A percentile compares a stretch with the other conserved stretches of the same genome.
These are phyloP conservation scores for Aspergillus niger DNA, from an alignment of 2,329 filamentous ascomycete species.

Conservation along the genomic window DNA sequence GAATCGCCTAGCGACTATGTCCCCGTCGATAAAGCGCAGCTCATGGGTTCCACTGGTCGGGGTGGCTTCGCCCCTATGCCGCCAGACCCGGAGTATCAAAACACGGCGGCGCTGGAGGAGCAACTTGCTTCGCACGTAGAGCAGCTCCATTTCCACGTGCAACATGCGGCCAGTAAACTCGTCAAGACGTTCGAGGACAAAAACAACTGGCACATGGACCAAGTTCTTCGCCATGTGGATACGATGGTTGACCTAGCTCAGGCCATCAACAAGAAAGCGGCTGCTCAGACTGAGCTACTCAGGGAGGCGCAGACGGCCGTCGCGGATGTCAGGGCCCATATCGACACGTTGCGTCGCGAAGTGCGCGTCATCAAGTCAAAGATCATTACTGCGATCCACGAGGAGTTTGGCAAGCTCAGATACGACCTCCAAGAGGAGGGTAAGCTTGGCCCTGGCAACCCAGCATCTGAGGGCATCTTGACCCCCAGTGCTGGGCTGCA, in stretches of 20 bases:
- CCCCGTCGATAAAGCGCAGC: not conserved
- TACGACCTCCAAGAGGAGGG: conserved; percentile 14
- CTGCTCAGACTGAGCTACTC: conserved; percentile 17
- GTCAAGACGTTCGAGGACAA: conserved; percentile 20
- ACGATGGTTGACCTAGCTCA: conserved; percentile 19
- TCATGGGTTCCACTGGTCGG: conserved; percentile 19
- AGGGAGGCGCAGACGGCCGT: conserved; percentile 14
- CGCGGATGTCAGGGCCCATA: conserved; percentile 17
- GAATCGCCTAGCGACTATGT: not conserved
- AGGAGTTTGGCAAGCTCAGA: conserved; percentile 18
- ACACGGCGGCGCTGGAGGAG: conserved; percentile 26
- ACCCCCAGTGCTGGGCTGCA: not conserved
- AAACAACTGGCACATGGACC: conserved; percentile 26
- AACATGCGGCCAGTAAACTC: conserved; percentile 16
- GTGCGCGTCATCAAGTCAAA: conserved; percentile 16
- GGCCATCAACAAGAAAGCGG: conserved; percentile 16
- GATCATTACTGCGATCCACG: conserved; percentile 10
- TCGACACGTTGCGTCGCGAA: conserved; percentile 16
- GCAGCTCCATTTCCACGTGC: conserved; percentile 26
- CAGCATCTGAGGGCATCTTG: not conserved
- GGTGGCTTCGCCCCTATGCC: conserved; percentile 30
- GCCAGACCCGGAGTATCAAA: conserved; percentile 25
- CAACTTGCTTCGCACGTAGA: conserved; percentile 22
- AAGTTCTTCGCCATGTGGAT: conserved; percentile 24
- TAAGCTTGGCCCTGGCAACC: not conserved